These are phyloP conservation scores for Heterobasidion irregulare DNA, from an alignment of 1,284 basidiomycete genomes.

Conservation along the genomic window DNA sequence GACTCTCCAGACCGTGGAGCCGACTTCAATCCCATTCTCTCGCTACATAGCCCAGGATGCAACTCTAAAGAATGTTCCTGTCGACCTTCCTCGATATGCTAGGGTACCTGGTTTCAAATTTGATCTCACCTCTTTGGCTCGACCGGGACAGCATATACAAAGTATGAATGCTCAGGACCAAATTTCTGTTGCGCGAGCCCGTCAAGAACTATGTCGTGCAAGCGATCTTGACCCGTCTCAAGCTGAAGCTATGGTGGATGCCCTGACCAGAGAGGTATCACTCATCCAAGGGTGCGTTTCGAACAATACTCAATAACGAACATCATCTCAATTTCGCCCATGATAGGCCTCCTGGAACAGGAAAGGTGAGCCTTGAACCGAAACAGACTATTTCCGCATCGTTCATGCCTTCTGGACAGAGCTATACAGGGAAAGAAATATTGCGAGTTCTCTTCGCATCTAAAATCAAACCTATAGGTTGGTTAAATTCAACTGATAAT, in stretches of 20 bases:
- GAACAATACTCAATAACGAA: no score
- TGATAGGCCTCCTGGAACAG: constrained; percentile 13
- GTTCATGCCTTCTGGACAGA: constrained; percentile 4
- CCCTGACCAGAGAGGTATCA: constrained; percentile 10
- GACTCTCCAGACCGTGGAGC: constrained; percentile 18
- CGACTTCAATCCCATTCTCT: constrained; percentile 19
- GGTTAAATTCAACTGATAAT: background rate
- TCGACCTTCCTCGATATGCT: constrained; percentile 18
- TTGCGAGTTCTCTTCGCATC: constrained; percentile 12
- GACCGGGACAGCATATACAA: constrained; percentile 10
- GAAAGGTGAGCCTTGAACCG: constrained; percentile 7
- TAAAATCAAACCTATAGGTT: constrained; percentile 13
- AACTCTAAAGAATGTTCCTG: constrained; percentile 5
- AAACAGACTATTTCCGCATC: background rate
- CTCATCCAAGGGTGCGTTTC: constrained; percentile 13
- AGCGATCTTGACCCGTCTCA: constrained; percentile 13
- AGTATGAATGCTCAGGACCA: constrained; percentile 13
- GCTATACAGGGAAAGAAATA: constrained; percentile 13
- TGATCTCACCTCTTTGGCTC: constrained; percentile 18
- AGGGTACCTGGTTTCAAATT: constrained; percentile 16
- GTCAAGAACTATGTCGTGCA: constrained; percentile 3
- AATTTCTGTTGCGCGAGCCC: constrained; percentile 11
- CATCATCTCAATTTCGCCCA: no score
- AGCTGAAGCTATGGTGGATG: constrained; percentile 9
- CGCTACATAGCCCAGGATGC: constrained; percentile 12